These are phyloP conservation scores for Pugionium dolabratum DNA, from an alignment of 345 rosid species.

Conservation along the genomic window DNA sequence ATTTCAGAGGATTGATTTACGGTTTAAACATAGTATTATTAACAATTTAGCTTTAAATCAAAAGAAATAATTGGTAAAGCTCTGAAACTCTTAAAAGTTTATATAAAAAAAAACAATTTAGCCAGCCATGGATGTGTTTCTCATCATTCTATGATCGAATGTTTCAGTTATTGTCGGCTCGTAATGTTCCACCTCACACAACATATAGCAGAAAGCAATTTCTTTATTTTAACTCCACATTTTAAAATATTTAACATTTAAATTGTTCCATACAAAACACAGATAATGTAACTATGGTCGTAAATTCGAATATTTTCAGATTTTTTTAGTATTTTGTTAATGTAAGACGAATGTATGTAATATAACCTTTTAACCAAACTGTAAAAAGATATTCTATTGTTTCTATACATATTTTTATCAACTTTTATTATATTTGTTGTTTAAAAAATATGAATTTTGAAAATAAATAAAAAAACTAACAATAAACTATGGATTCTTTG, in stretches of 20 bases:
- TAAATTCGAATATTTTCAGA: neutral
- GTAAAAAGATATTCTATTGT: neutral
- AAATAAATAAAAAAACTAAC: neutral
- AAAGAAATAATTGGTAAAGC: too few species aligned
- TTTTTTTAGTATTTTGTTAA: neutral
- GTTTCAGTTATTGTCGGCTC: conserved; percentile 26
- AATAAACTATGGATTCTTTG: neutral
- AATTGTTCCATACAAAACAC: neutral
- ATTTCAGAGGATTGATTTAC: too few species aligned
- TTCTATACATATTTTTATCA: neutral
- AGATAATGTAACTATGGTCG: neutral
- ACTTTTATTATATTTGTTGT: neutral
- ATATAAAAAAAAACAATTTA: too few species aligned
- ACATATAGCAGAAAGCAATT: neutral
- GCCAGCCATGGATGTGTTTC: conserved; percentile 4
- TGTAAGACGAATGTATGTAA: neutral
- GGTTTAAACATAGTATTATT: too few species aligned
- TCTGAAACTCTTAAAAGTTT: too few species aligned
- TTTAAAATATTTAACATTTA: neutral
- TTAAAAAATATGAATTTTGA: neutral
- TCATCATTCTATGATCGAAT: conserved; percentile 10
- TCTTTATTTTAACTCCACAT: neutral
- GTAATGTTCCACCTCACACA: conserved; percentile 22
- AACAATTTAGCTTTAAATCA: too few species aligned
- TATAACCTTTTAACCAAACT: neutral